phyloP scores from a whole-genome alignment of 768 basidiomycete genomes.

The Cyclocybe cylindracea region DNA sequence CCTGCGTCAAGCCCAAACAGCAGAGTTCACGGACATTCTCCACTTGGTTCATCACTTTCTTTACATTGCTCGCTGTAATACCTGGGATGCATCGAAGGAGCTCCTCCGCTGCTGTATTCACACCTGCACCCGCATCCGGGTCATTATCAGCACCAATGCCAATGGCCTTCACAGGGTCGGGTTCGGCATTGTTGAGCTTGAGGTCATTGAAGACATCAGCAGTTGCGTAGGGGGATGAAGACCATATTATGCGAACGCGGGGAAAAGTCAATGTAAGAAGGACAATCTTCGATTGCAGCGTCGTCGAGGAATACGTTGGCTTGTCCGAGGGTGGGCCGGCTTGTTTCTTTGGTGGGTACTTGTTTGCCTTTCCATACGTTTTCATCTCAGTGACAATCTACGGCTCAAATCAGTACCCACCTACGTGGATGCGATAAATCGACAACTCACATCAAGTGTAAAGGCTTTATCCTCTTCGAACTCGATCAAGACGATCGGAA shows the following conservation, averaged over 20 bases:
- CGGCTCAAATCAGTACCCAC: conserved; percentile 38
- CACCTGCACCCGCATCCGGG: conserved; percentile 61
- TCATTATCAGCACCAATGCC: conserved; percentile 81
- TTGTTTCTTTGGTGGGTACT: conserved; percentile 58
- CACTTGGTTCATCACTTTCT: conserved; percentile 84
- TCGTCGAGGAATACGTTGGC: conserved; percentile 40
- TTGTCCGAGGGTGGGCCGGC: conserved; percentile 25
- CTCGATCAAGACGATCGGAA: conserved; percentile 90
- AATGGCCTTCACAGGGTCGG: conserved; percentile 75
- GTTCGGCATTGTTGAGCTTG: conserved; percentile 78
- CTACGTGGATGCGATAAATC: background rate
- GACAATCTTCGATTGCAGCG: conserved; percentile 90
- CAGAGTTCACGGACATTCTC: conserved; percentile 76
- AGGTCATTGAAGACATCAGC: conserved; percentile 92
- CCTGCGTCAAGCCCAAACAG: conserved; percentile 54
- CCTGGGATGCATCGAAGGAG: conserved; percentile 83
- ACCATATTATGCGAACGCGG: conserved; percentile 93
- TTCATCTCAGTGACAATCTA: conserved; percentile 56
- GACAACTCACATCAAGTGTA: conserved; percentile 69
- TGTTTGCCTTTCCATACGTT: conserved; percentile 63
- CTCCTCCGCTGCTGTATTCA: conserved; percentile 81
- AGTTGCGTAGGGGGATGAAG: conserved; percentile 91
- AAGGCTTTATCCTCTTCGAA: conserved; percentile 98
- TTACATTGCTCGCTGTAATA: conserved; percentile 79
- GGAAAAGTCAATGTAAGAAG: conserved; percentile 90